Evolutionary conservation across 306 rosid species (phyloP).

Genomic region (Pyrus betulifolia): DNA sequence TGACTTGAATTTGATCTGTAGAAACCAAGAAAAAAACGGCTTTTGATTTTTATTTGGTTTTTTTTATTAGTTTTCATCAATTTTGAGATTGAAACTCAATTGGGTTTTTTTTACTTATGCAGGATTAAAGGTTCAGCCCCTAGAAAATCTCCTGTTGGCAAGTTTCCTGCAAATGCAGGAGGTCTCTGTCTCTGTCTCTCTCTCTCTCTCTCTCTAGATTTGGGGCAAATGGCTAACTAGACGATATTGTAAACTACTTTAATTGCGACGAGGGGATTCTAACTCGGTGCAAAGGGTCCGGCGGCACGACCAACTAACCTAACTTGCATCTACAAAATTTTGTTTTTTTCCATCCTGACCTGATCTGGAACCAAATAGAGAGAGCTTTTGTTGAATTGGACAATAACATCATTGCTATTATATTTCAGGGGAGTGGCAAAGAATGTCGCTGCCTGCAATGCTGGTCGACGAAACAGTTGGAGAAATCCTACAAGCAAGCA

Average conservation of each 20-base stretch:
- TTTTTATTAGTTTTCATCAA: not conserved
- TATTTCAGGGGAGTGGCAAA: conserved; percentile 63
- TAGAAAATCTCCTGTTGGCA: conserved; percentile 67
- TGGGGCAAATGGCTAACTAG: too few relatives aligned
- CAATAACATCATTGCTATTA: not conserved
- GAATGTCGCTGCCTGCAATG: conserved; percentile 95
- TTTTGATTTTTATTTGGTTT: not conserved
- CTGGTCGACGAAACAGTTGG: conserved; percentile 81
- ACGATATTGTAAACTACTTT: too few relatives aligned
- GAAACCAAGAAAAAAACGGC: not conserved
- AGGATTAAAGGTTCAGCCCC: conserved; percentile 49
- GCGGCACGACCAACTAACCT: too few relatives aligned
- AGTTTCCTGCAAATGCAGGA: conserved; percentile 52
- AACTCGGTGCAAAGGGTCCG: too few relatives aligned
- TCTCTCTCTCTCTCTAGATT: not conserved
- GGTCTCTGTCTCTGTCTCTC: not conserved
- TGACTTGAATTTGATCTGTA: not conserved
- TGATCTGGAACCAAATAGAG: not conserved
- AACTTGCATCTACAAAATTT: too few relatives aligned
- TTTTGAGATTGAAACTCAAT: conserved; percentile 11
- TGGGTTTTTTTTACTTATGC: conserved; percentile 14
- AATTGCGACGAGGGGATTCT: too few relatives aligned
- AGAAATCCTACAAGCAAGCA: conserved; percentile 81
- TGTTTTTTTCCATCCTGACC: not conserved
- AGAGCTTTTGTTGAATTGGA: not conserved